phyloP scores from a whole-genome alignment of 202 grass and related monocot species.

The Dendrocalamus latiflorus region DNA sequence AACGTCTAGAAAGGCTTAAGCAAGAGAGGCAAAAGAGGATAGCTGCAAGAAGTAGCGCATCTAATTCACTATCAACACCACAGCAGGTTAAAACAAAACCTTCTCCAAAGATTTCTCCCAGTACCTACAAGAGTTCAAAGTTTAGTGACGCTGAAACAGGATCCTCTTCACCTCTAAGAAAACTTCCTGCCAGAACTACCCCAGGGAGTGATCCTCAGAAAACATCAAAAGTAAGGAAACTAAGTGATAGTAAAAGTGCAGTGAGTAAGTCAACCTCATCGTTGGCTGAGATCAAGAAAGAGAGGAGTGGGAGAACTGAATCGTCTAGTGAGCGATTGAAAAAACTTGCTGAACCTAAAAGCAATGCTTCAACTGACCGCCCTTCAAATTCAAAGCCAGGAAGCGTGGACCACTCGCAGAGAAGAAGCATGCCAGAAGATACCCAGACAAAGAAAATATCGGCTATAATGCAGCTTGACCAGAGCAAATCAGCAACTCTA shows the following conservation, averaged over 20 bases:
- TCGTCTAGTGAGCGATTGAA: slow-evolving; percentile 42
- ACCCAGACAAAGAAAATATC: slow-evolving; percentile 69
- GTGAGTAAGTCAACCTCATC: slow-evolving; percentile 75
- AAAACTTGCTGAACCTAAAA: slow-evolving; percentile 69
- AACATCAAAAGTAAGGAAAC: slow-evolving; percentile 45
- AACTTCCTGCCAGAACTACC: slow-evolving; percentile 49
- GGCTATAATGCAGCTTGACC: slow-evolving; percentile 85
- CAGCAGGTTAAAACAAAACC: slow-evolving; percentile 58
- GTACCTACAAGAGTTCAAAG: slow-evolving; percentile 59
- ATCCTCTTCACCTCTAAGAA: slow-evolving; percentile 58
- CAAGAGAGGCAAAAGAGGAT: slow-evolving; percentile 97
- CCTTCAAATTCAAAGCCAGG: slow-evolving; percentile 32
- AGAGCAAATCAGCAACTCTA: slow-evolving; percentile 81
- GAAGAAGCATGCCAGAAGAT: slow-evolving; percentile 49
- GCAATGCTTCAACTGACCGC: slow-evolving; percentile 37
- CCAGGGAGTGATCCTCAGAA: slow-evolving; percentile 35
- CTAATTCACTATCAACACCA: slow-evolving; percentile 35
- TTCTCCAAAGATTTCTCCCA: slow-evolving; percentile 48
- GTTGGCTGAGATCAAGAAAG: slow-evolving; percentile 64
- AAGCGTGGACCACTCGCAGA: slow-evolving; percentile 7
- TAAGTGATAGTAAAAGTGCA: slow-evolving; percentile 23
- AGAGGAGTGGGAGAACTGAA: slow-evolving; percentile 36
- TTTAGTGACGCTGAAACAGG: slow-evolving; percentile 59
- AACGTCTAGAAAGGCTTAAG: slow-evolving; percentile 85
- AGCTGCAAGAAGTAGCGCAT: slow-evolving; percentile 51